Conservation (phyloP, 805 yeast genomes). For the Yamadazyma ubonensis region DNA sequence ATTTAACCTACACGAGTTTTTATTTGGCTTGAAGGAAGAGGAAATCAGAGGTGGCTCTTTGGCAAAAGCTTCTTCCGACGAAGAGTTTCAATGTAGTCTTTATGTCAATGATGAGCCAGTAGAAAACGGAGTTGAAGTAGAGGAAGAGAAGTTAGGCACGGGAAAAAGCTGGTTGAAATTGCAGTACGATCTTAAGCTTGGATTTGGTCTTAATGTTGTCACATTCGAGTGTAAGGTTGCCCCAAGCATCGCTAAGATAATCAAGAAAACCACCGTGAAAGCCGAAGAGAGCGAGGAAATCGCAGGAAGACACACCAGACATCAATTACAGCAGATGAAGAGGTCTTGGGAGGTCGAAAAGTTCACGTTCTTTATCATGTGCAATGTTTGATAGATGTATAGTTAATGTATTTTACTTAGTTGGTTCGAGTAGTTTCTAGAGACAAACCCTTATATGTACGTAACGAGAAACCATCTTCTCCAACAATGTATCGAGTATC, state of each 20-base stretch:
- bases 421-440: too few species aligned
- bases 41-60: slow-evolving; percentile 33
- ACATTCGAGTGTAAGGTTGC: slow-evolving; percentile 42
- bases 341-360: slow-evolving; percentile 48
- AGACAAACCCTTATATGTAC: too few species aligned
- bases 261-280: slow-evolving; percentile 25
- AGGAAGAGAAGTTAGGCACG: slow-evolving; percentile 18
- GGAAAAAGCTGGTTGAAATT: slow-evolving; percentile 19
- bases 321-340: slow-evolving; percentile 44
- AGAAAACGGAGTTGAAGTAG: slow-evolving; percentile 30
- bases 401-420: slow-evolving; percentile 6
- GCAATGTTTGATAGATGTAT: slow-evolving; percentile 20
- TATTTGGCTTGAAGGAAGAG: slow-evolving; percentile 30
- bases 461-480: too few species aligned
- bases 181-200: slow-evolving; percentile 39
- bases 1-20: slow-evolving; percentile 33
- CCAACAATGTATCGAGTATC: too few species aligned
- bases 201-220: slow-evolving; percentile 40
- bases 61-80: slow-evolving; percentile 34
- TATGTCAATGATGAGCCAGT: slow-evolving; percentile 41
- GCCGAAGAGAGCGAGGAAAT: slow-evolving; percentile 26
- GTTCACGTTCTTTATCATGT: slow-evolving; percentile 33
- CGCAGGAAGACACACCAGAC: slow-evolving; percentile 45
- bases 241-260: slow-evolving; percentile 37
- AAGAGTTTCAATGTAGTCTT: slow-evolving; percentile 42